These are phyloP conservation scores for Pterocarpus macrocarpus DNA, from an alignment of 306 rosid genomes.

Conservation along the genomic window DNA sequence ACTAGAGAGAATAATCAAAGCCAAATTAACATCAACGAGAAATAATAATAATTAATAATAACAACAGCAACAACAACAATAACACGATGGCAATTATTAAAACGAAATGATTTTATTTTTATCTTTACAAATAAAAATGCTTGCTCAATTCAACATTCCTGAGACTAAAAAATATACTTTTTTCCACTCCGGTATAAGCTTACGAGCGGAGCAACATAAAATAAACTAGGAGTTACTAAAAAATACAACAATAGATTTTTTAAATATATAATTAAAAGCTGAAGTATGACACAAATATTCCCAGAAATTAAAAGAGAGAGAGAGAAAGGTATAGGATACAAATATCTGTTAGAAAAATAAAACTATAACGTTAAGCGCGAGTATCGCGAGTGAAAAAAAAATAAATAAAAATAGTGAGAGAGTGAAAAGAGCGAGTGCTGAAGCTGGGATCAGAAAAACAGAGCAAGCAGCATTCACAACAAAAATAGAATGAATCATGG, in stretches of 20 bases:
- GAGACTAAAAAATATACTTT: slow-evolving; percentile 17
- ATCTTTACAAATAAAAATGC: background rate
- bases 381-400: background rate
- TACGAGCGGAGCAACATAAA: background rate
- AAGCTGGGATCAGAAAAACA: slow-evolving; percentile 34
- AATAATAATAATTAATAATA: background rate
- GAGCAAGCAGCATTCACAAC: slow-evolving; percentile 14
- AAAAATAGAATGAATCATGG: background rate
- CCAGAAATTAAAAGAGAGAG: background rate
- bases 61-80: background rate
- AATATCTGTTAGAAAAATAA: too few relatives aligned
- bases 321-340: too few relatives aligned
- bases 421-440: slow-evolving; percentile 22
- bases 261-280: background rate
- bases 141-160: background rate
- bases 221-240: slow-evolving; percentile 7
- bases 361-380: background rate
- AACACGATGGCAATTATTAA: background rate
- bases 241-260: background rate
- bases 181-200: background rate
- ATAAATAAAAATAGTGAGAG: background rate
- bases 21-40: background rate
- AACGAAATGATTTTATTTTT: background rate
- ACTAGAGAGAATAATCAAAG: background rate
- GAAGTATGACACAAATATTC: background rate